phyloP scores from a whole-genome alignment of 371 early-diverging fungal genomes.

The Mucor plumbeus region DNA sequence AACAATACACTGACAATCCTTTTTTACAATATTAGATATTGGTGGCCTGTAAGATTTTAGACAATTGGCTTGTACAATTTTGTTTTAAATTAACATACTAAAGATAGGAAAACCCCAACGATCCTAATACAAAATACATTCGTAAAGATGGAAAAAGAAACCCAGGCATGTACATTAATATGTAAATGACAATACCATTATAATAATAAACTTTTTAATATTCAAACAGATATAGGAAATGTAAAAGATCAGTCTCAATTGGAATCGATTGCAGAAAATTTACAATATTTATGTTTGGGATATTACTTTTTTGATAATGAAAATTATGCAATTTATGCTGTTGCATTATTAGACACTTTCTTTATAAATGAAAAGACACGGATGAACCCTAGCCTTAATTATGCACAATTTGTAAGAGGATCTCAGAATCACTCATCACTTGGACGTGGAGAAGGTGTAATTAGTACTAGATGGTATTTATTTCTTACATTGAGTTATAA shows the following conservation, averaged over 20 bases:
- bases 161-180: conserved; percentile 31
- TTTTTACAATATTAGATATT: conserved; percentile 29
- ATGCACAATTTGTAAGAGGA: conserved; percentile 49
- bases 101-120: conserved; percentile 22
- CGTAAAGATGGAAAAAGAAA: conserved; percentile 49
- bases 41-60: conserved; percentile 45
- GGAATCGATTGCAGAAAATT: conserved; percentile 42
- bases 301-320: conserved; percentile 35
- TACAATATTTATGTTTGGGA: conserved; percentile 38
- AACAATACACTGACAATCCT: too few relatives aligned
- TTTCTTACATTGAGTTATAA: background rate
- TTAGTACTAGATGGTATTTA: conserved; percentile 41
- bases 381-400: conserved; percentile 50
- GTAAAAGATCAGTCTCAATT: conserved; percentile 43
- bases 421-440: conserved; percentile 30
- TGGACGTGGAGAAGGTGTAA: conserved; percentile 46
- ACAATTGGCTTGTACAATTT: background rate
- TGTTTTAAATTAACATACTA: background rate
- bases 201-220: background rate
- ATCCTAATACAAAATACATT: conserved; percentile 30
- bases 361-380: conserved; percentile 40
- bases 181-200: too few relatives aligned
- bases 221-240: conserved; percentile 27
- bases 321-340: conserved; percentile 40
- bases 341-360: conserved; percentile 34